Evolutionary conservation across 345 rosid genomes (phyloP).

Genomic region (Populus deltoides): DNA sequence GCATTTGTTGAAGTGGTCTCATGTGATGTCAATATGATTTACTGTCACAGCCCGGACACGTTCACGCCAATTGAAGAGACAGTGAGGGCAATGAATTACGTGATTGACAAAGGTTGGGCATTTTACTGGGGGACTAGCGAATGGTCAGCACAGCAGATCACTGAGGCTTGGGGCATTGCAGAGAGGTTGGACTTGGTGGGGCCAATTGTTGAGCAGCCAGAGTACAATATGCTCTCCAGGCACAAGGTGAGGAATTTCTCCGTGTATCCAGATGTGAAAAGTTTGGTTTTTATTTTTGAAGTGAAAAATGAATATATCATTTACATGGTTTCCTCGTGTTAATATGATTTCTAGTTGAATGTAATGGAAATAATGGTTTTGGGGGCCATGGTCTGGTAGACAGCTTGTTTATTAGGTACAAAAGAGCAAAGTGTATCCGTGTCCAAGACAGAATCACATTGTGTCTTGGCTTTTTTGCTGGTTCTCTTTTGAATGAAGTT

Average conservation of each 20-base stretch:
- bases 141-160: slow-evolving; percentile 96
- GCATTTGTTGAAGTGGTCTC: neutral
- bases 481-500: neutral
- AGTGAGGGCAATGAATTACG: slow-evolving; percentile 90
- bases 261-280: neutral
- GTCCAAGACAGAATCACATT: neutral
- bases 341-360: neutral
- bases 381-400: neutral
- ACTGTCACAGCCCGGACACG: slow-evolving; percentile 65
- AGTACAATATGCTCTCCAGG: slow-evolving; percentile 80
- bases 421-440: neutral
- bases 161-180: slow-evolving; percentile 95
- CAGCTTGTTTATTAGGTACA: neutral
- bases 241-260: slow-evolving; percentile 59
- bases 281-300: neutral
- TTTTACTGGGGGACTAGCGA: slow-evolving; percentile 99
- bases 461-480: neutral
- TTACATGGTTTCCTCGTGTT: neutral
- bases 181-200: slow-evolving; percentile 83
- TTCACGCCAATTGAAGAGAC: slow-evolving; percentile 95
- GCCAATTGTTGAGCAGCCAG: slow-evolving; percentile 97
- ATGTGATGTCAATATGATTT: slow-evolving; percentile 7
- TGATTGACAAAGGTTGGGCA: slow-evolving; percentile 97
- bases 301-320: neutral
- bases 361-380: neutral